Evolutionary conservation across 805 yeast genomes (phyloP), one percentile per base, ranked within the genome.

Genomic region (Sugiyamaella boreocaroliniensis): DNA sequence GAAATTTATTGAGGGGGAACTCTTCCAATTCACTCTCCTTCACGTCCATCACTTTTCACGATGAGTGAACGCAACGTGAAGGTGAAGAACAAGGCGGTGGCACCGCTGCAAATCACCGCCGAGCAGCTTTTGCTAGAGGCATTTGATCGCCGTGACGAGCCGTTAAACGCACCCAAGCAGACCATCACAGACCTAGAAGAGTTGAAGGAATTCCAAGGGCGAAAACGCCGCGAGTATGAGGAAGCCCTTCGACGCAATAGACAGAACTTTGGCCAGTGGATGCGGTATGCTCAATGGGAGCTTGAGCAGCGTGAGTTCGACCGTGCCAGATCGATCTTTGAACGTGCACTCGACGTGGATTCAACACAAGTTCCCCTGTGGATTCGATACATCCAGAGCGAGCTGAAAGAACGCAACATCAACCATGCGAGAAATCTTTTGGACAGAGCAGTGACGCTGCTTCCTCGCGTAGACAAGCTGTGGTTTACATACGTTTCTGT

Each of bases 231-330:
- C 34, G 96, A 87, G 59, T 92, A 75, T 65, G 98, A 93, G 68
- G 83, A 83, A 58, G 95, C 90, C n/a, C 70, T 93, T 50, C 80
- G 93, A 60, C 77, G 93, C 59, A 92, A 92, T 65, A 72, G 96
- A 54, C 77, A 85, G 37, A 89, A 89, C 62, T 75, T 79, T 62
- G 85, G 88, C 1, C 96, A 89, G 65, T 93, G 98, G 97, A 76
- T 88, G 65, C 74, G 97, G 52, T 93, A 92, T 67, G 98, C 97
- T 0, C 79, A 78, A 54, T 88, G 89, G 79, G 99, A 92, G 68
- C 66, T 83, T 3, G 85, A 85, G 4, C 92, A 87, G 60, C 84
- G 81, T 55, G 96, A 92, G 62, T 75, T 79, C 55, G 74, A 79
- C 16, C 73, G 97, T 19, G 96, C 95, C 0, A 73, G 98, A 51